Evolutionary conservation across 495 filamentous ascomycete genomes (phyloP).

Genomic region (Lasiosphaeriaceae sp.): DNA sequence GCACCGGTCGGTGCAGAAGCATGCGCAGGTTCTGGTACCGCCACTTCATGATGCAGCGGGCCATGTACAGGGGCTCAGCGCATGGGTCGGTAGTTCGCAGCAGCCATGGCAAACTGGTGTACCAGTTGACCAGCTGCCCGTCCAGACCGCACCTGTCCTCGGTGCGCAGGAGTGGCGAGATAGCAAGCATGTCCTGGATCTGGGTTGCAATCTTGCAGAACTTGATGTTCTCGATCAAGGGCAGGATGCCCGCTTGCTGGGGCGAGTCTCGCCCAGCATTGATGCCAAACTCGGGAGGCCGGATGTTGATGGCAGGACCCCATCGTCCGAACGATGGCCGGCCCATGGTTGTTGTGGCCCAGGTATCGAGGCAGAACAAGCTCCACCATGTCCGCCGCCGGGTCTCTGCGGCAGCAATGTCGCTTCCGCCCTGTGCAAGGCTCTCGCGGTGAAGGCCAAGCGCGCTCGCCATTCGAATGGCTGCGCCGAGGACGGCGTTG

Average conservation of each 20-base stretch:
- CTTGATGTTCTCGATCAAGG: slow-evolving; percentile 71
- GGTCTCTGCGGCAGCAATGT: slow-evolving; percentile 56
- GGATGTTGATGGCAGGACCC: slow-evolving; percentile 69
- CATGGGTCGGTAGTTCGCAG: slow-evolving; percentile 66
- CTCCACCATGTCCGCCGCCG: slow-evolving; percentile 77
- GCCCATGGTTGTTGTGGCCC: slow-evolving; percentile 73
- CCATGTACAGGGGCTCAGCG: slow-evolving; percentile 64
- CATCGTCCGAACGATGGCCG: slow-evolving; percentile 72
- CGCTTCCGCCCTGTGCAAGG: slow-evolving; percentile 48
- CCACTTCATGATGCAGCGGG: slow-evolving; percentile 77
- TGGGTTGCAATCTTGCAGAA: slow-evolving; percentile 77
- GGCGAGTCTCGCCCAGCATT: slow-evolving; percentile 46
- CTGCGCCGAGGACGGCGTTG: slow-evolving; percentile 61
- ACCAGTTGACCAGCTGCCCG: slow-evolving; percentile 65
- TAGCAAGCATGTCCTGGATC: slow-evolving; percentile 72
- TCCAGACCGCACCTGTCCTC: slow-evolving; percentile 65
- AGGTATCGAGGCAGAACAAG: slow-evolving; percentile 75
- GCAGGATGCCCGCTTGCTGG: slow-evolving; percentile 60
- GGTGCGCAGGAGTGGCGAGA: slow-evolving; percentile 59
- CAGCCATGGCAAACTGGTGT: slow-evolving; percentile 66
- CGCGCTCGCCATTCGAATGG: slow-evolving; percentile 65
- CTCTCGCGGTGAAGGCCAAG: slow-evolving; percentile 75
- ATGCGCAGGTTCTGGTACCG: slow-evolving; percentile 75
- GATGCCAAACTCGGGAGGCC: slow-evolving; percentile 56
- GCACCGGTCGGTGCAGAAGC: slow-evolving; percentile 70